Evolutionary conservation across 768 basidiomycete genomes (phyloP).

Genomic region (Leccinellum luteum): DNA sequence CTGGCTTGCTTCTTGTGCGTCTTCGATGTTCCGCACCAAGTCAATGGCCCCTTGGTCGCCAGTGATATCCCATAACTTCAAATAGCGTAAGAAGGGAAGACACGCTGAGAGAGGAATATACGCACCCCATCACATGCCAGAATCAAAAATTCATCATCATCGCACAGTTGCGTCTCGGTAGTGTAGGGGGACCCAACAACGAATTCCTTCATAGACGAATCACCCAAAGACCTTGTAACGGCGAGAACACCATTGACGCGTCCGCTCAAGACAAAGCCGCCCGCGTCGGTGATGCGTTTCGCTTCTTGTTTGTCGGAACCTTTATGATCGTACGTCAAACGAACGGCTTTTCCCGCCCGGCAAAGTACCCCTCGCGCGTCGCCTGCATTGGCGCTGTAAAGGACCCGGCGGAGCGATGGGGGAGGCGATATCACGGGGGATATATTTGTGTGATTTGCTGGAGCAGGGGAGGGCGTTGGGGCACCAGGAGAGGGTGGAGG

Average conservation of each 20-base stretch:
- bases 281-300: conserved; percentile 95
- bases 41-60: conserved; percentile 90
- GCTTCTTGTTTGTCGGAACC: conserved; percentile 97
- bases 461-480: conserved; percentile 4
- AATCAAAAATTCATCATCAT: conserved; percentile 92
- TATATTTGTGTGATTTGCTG: conserved; percentile 31
- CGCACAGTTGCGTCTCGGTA: conserved; percentile 90
- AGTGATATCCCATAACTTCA: conserved; percentile 93
- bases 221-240: conserved; percentile 93
- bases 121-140: conserved; percentile 97
- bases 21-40: conserved; percentile 64
- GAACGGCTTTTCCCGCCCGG: conserved; percentile 84
- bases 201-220: conserved; percentile 99
- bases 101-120: conserved; percentile 23
- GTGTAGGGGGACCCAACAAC: conserved; percentile 98
- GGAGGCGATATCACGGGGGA: conserved; percentile 44
- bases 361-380: conserved; percentile 95
- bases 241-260: conserved; percentile 97
- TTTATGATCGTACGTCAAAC: conserved; percentile 98
- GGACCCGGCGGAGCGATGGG: conserved; percentile 58
- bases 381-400: conserved; percentile 96
- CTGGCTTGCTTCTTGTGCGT: conserved; percentile 81
- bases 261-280: conserved; percentile 98
- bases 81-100: conserved; percentile 7
- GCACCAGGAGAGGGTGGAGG: conserved; percentile 12